Evolutionary conservation across 1,139 yeast genomes (phyloP).

Genomic region (Taiozyma sp.): DNA sequence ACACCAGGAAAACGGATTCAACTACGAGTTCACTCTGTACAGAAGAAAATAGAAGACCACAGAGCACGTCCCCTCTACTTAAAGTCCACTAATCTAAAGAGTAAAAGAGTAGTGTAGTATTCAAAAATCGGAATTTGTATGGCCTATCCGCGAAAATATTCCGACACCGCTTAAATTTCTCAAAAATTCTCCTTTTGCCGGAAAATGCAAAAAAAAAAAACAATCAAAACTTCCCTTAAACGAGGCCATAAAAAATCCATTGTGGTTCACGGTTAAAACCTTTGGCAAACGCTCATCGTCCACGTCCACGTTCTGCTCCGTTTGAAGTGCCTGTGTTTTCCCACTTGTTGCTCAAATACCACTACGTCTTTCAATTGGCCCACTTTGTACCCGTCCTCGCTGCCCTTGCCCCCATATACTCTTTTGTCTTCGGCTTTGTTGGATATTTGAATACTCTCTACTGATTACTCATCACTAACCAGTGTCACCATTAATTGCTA

Average conservation of each 20-base stretch:
- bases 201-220: not conserved
- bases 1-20: slow-evolving; percentile 13
- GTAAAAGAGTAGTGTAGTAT: too few relatives aligned
- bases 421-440: not conserved
- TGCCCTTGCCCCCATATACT: not conserved
- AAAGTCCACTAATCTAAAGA: too few relatives aligned
- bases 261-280: too few relatives aligned
- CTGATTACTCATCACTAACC: not conserved
- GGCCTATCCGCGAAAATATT: not conserved
- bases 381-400: not conserved
- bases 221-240: not conserved
- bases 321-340: too few relatives aligned
- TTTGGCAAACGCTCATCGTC: too few relatives aligned
- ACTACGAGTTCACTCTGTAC: slow-evolving; percentile 18
- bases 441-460: not conserved
- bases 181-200: not conserved
- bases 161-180: not conserved
- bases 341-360: too few relatives aligned
- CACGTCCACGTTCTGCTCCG: too few relatives aligned
- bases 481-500: not conserved
- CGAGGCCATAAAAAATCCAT: not conserved
- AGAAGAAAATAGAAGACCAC: slow-evolving; percentile 3
- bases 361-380: not conserved
- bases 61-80: too few relatives aligned
- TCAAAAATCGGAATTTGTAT: not conserved